Conservation (phyloP, 371 early-diverging fungal genomes). For the Rhizopus delemar region DNA sequence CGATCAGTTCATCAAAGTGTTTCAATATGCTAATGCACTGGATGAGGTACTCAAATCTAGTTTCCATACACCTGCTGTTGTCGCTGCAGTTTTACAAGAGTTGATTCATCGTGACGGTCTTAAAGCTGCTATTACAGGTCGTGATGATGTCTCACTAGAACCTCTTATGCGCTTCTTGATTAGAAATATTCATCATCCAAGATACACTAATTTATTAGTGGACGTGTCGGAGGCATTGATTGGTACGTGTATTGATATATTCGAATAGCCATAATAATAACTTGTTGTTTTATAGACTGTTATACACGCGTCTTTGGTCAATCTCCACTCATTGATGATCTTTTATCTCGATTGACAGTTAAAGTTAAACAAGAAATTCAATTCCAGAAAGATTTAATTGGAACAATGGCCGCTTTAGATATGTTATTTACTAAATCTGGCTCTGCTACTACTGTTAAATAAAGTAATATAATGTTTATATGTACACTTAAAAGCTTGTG, state of each 20-base stretch:
- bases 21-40: conserved; percentile 87
- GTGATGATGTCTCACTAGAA: conserved; percentile 84
- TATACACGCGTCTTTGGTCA: conserved; percentile 78
- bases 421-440: conserved; percentile 61
- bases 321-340: conserved; percentile 72
- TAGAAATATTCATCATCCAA: conserved; percentile 75
- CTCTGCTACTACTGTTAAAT: conserved; percentile 20
- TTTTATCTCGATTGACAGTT: conserved; percentile 59
- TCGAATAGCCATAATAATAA: not conserved
- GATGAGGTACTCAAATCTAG: conserved; percentile 69
- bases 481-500: not conserved
- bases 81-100: conserved; percentile 82
- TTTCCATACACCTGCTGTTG: conserved; percentile 53
- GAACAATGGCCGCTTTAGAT: conserved; percentile 81
- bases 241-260: conserved; percentile 47
- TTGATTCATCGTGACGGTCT: conserved; percentile 85
- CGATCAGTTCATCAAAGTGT: conserved; percentile 77
- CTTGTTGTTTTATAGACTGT: conserved; percentile 57
- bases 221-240: conserved; percentile 75
- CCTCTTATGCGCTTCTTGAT: conserved; percentile 80
- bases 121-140: conserved; percentile 75
- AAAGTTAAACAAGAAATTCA: conserved; percentile 76
- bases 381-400: conserved; percentile 70
- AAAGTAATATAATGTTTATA: conserved; percentile 3
- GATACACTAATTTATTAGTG: conserved; percentile 73